Percentiles rank a stretch among this genome's conserved stretches.
phyloP scores from a whole-genome alignment of 1,284 basidiomycete genomes.

The Ganoderma resinaceum region DNA sequence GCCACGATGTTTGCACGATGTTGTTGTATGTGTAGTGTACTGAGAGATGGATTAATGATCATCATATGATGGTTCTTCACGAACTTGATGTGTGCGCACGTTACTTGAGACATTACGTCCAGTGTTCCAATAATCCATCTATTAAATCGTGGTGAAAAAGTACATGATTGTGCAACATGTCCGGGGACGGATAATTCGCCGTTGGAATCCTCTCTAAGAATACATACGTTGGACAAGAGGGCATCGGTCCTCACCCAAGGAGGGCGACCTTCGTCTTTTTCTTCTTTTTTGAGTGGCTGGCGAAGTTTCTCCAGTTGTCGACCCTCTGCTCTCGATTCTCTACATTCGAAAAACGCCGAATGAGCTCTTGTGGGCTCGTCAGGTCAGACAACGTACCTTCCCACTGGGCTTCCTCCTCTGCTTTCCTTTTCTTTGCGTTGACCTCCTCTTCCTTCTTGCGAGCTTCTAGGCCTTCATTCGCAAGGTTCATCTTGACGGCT shows the following conservation, averaged over 20 bases:
- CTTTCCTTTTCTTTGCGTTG: constrained; percentile 77
- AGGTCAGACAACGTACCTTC: constrained; percentile 62
- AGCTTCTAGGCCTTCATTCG: constrained; percentile 85
- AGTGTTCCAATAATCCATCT: neutral
- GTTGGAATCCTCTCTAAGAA: constrained; percentile 15
- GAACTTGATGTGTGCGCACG: neutral
- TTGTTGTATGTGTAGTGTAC: constrained; percentile 15
- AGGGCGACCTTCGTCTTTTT: constrained; percentile 76
- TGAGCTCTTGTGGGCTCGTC: neutral
- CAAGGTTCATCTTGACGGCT: constrained; percentile 85
- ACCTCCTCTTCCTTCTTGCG: constrained; percentile 85
- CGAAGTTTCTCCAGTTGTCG: constrained; percentile 81
- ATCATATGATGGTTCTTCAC: neutral
- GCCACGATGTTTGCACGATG: constrained; percentile 7
- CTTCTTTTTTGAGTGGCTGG: constrained; percentile 61
- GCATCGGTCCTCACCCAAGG: constrained; percentile 60
- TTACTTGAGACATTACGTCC: neutral
- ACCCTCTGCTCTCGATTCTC: constrained; percentile 81
- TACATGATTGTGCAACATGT: neutral
- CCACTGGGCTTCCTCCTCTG: constrained; percentile 82
- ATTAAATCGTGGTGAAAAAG: neutral
- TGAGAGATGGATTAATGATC: neutral
- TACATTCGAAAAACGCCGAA: constrained; percentile 39
- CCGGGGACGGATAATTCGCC: neutral
- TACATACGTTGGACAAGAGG: constrained; percentile 14